phyloP scores from a whole-genome alignment of 2,329 filamentous ascomycete species.

The Metarhizium rileyi region DNA sequence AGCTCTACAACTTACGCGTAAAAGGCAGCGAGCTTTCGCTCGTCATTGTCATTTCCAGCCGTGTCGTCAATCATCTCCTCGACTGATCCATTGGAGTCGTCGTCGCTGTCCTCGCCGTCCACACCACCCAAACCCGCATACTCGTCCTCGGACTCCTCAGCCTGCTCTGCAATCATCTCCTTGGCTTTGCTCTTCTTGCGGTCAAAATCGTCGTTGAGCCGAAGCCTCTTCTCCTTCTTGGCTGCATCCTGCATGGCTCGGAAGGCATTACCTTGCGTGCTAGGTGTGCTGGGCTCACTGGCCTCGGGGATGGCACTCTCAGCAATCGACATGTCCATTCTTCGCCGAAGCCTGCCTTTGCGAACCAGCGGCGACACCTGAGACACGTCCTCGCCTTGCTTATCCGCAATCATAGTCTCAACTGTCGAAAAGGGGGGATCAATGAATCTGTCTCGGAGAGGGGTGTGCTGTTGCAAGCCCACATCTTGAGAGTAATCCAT shows the following conservation, averaged over 20 bases:
- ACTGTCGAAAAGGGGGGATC: conserved; percentile 57
- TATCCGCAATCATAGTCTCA: conserved; percentile 51
- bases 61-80: conserved; percentile 88
- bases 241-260: conserved; percentile 59
- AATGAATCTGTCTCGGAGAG: conserved; percentile 57
- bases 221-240: conserved; percentile 43
- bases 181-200: conserved; percentile 81
- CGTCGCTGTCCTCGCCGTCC: conserved; percentile 78
- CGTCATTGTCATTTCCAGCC: conserved; percentile 65
- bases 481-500: conserved; percentile 73
- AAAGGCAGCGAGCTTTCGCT: conserved; percentile 72
- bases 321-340: conserved; percentile 19
- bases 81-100: conserved; percentile 59
- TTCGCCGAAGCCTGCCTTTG: conserved; percentile 44
- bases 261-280: conserved; percentile 43
- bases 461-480: conserved; percentile 65
- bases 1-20: conserved; percentile 61
- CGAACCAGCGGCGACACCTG: conserved; percentile 58
- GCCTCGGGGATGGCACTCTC: conserved; percentile 2
- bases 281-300: not conserved
- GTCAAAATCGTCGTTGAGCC: conserved; percentile 52
- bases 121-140: conserved; percentile 88
- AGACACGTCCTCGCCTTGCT: conserved; percentile 27
- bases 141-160: conserved; percentile 96
- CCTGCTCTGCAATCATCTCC: conserved; percentile 83